Base-by-base conservation (phyloP, 208 protist genomes). In the Acanthamoeba castellanii region DNA sequence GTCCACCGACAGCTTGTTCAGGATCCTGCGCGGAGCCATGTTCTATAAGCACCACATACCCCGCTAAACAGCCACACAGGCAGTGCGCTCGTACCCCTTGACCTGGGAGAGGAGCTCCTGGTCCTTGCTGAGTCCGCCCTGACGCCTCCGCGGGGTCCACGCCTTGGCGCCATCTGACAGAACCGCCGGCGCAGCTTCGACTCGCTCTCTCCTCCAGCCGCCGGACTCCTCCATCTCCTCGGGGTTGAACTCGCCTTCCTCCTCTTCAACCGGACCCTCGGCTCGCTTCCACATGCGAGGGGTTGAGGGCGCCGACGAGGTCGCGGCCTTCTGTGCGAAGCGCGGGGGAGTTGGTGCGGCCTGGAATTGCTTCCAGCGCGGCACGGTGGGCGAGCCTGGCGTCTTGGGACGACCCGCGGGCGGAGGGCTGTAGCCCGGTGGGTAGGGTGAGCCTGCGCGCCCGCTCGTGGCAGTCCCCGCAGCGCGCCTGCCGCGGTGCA, bases 1-100 rank as follows among this genome's bases (percentile, higher is more conserved):
- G 16, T 92, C 87, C 20, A 57, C 59, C 37, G 87, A n/a, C 87
- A 92, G 87, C 87, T 92, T 92, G 61, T 92, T 92, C 4, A 92
- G 57, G 20, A 92, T 55, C n/a, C 78, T 88, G 78, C 78, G 22
- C 11, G 37, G 20, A 4, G 18, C 5, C 13, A 76, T 76, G 55
- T 25, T 4, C 11, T 14, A 4, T 11, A 52, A 76, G 9, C 14
- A 42, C 30, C 34, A 6, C 37, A 4, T 37, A 4, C 34, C 3
- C 9, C 14, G 14, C 5, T 25, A 18, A 85, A 16, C 42, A n/a
- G 45, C 42, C 9, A 4, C 30, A 13, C 9, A 13, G 20, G 20
- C 45, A 85, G 5, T 22, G 25, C 20, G 30, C 5, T 34, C n/a
- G 37, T 57, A 88, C 78, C 82, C 82, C 20, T 89, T 89, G 52